Percentiles rank a stretch among this genome's conserved stretches.
phyloP scores from a whole-genome alignment of 1,284 basidiomycete genomes.

The Ustanciosporium gigantosporum region DNA sequence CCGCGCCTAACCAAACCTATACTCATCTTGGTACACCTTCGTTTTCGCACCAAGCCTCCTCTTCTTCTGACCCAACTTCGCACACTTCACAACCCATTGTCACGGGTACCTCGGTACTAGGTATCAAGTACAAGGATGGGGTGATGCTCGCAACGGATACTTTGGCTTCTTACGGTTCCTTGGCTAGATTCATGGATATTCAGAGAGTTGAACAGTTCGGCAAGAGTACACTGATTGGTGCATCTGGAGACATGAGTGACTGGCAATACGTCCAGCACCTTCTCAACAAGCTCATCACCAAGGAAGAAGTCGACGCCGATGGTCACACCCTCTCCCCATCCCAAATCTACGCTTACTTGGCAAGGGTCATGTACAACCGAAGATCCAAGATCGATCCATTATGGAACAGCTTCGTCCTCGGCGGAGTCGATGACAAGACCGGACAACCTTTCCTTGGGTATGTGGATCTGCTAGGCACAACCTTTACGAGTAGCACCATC shows the following conservation, averaged over 20 bases:
- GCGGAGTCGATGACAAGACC: constrained; percentile 61
- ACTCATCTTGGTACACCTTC: constrained; percentile 9
- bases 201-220: constrained; percentile 85
- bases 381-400: constrained; percentile 88
- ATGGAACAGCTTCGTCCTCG: constrained; percentile 94
- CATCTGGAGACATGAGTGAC: constrained; percentile 95
- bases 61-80: constrained; percentile 25
- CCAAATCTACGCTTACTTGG: constrained; percentile 91
- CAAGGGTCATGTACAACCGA: constrained; percentile 86
- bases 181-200: constrained; percentile 94
- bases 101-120: constrained; percentile 93
- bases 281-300: constrained; percentile 59
- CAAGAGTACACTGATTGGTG: constrained; percentile 78
- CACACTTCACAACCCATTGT: constrained; percentile 79
- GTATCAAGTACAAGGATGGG: constrained; percentile 90
- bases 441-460: constrained; percentile 69
- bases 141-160: constrained; percentile 99
- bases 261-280: constrained; percentile 88
- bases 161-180: constrained; percentile 94
- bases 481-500: constrained; percentile 89
- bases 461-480: constrained; percentile 95
- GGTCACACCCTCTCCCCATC: constrained; percentile 81
- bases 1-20: constrained; percentile 20
- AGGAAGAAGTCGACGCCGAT: constrained; percentile 80
- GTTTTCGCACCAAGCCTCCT: constrained; percentile 59